Base-by-base conservation (phyloP, 2,329 filamentous ascomycete species). In the Didymella arachidicola region DNA sequence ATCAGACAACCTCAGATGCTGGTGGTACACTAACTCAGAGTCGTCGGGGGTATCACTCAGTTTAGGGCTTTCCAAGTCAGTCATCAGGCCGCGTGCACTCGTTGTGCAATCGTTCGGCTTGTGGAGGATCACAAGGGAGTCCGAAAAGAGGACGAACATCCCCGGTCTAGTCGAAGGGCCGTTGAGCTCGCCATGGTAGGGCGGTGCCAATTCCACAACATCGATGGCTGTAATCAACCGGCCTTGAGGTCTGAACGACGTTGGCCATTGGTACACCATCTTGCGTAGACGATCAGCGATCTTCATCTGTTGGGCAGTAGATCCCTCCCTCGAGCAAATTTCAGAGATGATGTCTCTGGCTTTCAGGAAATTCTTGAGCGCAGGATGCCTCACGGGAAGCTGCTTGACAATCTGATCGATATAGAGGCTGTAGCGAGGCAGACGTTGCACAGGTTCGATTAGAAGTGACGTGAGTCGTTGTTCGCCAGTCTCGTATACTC, bases 321-420 rank as follows among this genome's bases (percentile, higher is more conserved):
- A 73, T 79, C 90, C 84, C 69, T 97, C 94, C 79, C 97, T 89
- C 16, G 94, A 96, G 77, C 95, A 99, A 42, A 99, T 99, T 53
- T 96, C 95, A 19, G 93, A 93, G 65, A 99, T 93, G 52, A 97
- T 91, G 74, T 98, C 95, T 65, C 94, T 86, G 0, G 95, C 93
- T 73, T 92, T 93, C 41, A 97, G 85, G 79, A 99, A 89, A 2
- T 85, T 84, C 65, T 90, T 89, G 52, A 97, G 83, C 0, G 93
- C 93, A 2, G 93, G 91, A 73, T 98, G 93, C 8, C 90, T 88
- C 49, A 93, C 86, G 4, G 94, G 93, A 18, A 98, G 84, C 60
- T 90, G 93, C 65, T 89, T 88, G 46, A 95, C 86, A 72, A 99
- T 97, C 71, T 96, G 93, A 79, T 99, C 95, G 68, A 99, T 98